These are phyloP conservation scores for Nakazawaea wickerhamii DNA, from an alignment of 805 yeast genomes.

Conservation along the genomic window DNA sequence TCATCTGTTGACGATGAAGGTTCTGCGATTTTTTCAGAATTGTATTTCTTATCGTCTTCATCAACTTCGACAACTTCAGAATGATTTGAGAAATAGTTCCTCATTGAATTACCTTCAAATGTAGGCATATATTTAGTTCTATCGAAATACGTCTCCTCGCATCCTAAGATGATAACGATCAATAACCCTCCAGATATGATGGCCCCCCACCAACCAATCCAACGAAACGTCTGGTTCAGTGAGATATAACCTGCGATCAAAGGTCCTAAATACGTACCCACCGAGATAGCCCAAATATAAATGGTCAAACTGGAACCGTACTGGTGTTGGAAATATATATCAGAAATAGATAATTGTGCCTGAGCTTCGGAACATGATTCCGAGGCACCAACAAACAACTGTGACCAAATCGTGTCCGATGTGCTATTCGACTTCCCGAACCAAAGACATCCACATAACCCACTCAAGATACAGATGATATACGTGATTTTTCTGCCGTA, in stretches of 20 bases:
- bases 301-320: slow-evolving; percentile 66
- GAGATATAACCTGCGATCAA: slow-evolving; percentile 68
- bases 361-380: slow-evolving; percentile 76
- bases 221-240: slow-evolving; percentile 50
- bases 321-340: slow-evolving; percentile 74
- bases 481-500: slow-evolving; percentile 67
- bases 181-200: slow-evolving; percentile 60
- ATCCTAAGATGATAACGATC: slow-evolving; percentile 47
- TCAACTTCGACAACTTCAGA: neutral
- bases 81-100: slow-evolving; percentile 8
- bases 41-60: neutral
- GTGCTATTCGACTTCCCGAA: slow-evolving; percentile 52
- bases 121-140: slow-evolving; percentile 34
- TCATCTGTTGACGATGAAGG: slow-evolving; percentile 9
- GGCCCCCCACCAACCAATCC: slow-evolving; percentile 71
- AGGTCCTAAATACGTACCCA: slow-evolving; percentile 78
- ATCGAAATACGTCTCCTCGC: slow-evolving; percentile 71
- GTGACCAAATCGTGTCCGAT: slow-evolving; percentile 69
- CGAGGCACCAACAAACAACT: slow-evolving; percentile 71
- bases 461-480: slow-evolving; percentile 52
- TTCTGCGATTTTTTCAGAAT: neutral
- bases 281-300: slow-evolving; percentile 68
- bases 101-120: slow-evolving; percentile 10
- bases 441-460: slow-evolving; percentile 66
- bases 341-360: slow-evolving; percentile 63